These are phyloP conservation scores for Kockovaella imperatae DNA, from an alignment of 768 basidiomycete genomes.

Conservation along the genomic window DNA sequence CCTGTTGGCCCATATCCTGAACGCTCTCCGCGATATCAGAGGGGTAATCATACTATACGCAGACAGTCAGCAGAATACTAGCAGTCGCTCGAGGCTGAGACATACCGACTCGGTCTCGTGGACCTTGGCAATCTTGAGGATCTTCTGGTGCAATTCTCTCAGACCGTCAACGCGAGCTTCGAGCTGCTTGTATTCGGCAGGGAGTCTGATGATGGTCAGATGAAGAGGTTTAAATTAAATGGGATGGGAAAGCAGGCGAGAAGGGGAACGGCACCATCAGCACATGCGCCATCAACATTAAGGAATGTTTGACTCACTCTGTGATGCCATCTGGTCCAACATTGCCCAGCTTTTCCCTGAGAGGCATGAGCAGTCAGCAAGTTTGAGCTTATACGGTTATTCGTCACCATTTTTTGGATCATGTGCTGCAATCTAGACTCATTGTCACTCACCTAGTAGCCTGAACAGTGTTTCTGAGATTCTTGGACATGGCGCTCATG, in stretches of 20 bases:
- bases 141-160: constrained; percentile 60
- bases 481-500: constrained; percentile 34
- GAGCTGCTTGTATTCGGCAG: constrained; percentile 86
- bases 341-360: constrained; percentile 72
- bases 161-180: constrained; percentile 92
- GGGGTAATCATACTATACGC: constrained; percentile 51
- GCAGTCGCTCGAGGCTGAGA: neutral
- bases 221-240: neutral
- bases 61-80: constrained; percentile 44
- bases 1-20: constrained; percentile 32
- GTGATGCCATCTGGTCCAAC: constrained; percentile 88
- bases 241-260: neutral
- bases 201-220: no score
- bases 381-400: no score
- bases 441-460: constrained; percentile 32
- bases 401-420: no score
- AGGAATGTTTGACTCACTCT: constrained; percentile 56
- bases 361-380: no score
- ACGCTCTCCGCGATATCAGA: constrained; percentile 56
- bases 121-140: constrained; percentile 80
- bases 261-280: neutral
- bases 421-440: neutral
- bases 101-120: constrained; percentile 67
- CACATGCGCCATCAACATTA: constrained; percentile 53
- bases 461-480: constrained; percentile 41